Base-by-base conservation (phyloP, 1,139 yeast genomes). In the Kazachstania sp. region DNA sequence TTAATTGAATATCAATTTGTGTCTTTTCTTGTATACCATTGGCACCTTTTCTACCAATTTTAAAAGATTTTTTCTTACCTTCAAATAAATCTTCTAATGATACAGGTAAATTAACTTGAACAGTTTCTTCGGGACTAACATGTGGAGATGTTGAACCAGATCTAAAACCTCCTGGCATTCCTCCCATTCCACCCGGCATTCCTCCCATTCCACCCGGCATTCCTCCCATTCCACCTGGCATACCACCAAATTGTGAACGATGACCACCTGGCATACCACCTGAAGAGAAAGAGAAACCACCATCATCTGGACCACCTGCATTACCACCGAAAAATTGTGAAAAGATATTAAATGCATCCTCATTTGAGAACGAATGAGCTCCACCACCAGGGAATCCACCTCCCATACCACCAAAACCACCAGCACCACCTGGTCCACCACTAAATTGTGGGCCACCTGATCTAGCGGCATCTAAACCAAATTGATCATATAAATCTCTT, bases 61-160 rank as follows among this genome's bases (percentile, higher is more conserved):
- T 92, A 79, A 94, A 79, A 65, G 90, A 88, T 71, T 94, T 94
- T 44, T 82, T 77, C 38, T 81, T 78, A 39, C 99, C 99, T 8
- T 71, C 75, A 64, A 75, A 86, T 50, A 94, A 72, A 55, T 90
- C 97, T 64, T 88, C 95, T 51, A 92, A 71, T 7, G 86, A 69
- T n/a, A 87, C 90, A 5, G 86, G 88, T 54, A 92, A 73, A 50
- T 83, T 82, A 64, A 88, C 81, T 35, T 83, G 78, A 47, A 81
- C 84, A 54, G 80, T 72, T 35, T 87, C 86, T 61, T 83, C 92
- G 34, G 79, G 83, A 28, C 32, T 15, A 48, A 76, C 41, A 20
- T 32, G 72, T 38, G 72, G 71, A 30, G 67, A n/a, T n/a, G 45
- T 56, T 11, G 67, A 53, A 13, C 58, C 59, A 11, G 50, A 46